Conservation (phyloP, 164 flowering plant species). For the Stephania japonica region DNA sequence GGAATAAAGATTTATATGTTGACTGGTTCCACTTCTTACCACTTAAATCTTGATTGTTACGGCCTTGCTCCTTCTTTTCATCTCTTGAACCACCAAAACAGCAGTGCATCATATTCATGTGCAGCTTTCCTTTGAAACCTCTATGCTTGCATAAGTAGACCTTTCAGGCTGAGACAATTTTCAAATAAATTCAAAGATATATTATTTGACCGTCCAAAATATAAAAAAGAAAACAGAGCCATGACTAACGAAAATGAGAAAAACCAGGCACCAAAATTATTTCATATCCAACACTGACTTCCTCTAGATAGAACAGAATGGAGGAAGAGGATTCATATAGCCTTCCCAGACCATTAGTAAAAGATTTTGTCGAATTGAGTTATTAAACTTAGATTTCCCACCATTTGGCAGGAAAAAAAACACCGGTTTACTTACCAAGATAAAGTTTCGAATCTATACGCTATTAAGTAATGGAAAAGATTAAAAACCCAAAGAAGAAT, state of each 20-base stretch:
- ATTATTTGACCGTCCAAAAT: not conserved
- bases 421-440: too few species aligned
- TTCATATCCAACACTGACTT: too few species aligned
- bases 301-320: too few species aligned
- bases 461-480: too few species aligned
- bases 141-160: not conserved
- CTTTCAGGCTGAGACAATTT: conserved; percentile 5
- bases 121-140: not conserved
- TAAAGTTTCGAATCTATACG: too few species aligned
- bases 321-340: too few species aligned
- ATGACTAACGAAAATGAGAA: not conserved
- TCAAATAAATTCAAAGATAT: not conserved
- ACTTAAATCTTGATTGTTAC: conserved; percentile 15
- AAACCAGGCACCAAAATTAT: too few species aligned
- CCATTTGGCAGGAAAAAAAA: too few species aligned
- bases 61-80: conserved; percentile 5
- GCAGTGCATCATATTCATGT: conserved; percentile 34
- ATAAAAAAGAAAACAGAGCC: not conserved
- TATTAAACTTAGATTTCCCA: too few species aligned
- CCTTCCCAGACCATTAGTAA: too few species aligned
- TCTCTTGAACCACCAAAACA: conserved; percentile 34
- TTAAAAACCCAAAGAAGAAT: too few species aligned
- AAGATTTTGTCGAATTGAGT: too few species aligned
- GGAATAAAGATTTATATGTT: not conserved
- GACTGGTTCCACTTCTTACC: conserved; percentile 22